phyloP scores from a whole-genome alignment of 495 filamentous ascomycete species.

The Talaromyces proteolyticus region DNA sequence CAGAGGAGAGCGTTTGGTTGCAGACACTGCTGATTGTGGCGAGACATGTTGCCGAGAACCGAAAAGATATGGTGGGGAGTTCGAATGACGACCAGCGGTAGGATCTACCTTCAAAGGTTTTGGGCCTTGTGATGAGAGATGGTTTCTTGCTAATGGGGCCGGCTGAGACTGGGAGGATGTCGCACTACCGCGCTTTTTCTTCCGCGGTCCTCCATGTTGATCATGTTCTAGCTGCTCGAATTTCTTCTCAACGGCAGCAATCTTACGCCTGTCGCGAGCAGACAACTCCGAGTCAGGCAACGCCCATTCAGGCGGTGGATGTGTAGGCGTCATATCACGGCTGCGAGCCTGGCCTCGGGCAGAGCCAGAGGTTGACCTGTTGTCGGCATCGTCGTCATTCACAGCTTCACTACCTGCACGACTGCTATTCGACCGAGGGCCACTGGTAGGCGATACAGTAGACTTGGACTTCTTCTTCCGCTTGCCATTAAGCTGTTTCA shows the following conservation, averaged over 20 bases:
- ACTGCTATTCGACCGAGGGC: conserved; percentile 66
- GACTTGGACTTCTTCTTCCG: conserved; percentile 49
- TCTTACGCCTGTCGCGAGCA: conserved; percentile 81
- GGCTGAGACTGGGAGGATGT: conserved; percentile 37
- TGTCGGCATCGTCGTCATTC: conserved; percentile 47
- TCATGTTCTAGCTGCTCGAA: conserved; percentile 56
- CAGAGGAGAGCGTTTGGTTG: conserved; percentile 14
- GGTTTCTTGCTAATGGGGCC: conserved; percentile 17
- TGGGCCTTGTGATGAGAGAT: too few relatives aligned
- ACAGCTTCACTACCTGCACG: conserved; percentile 71
- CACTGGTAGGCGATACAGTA: conserved; percentile 61
- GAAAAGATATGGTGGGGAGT: background rate
- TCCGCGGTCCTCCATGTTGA: conserved; percentile 32
- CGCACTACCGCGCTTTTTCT: conserved; percentile 33
- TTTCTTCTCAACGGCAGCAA: conserved; percentile 74
- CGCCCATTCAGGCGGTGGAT: conserved; percentile 37
- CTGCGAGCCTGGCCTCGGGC: conserved; percentile 68
- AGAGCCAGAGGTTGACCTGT: conserved; percentile 68
- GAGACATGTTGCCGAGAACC: too few relatives aligned
- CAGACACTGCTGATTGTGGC: conserved; percentile 3
- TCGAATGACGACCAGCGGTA: background rate
- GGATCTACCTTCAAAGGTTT: background rate
- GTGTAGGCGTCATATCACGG: conserved; percentile 71
- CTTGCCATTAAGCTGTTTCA: conserved; percentile 39
- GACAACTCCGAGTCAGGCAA: conserved; percentile 62